Base-by-base conservation (phyloP, 257 asterid genomes). In the Capsicum chinense region DNA sequence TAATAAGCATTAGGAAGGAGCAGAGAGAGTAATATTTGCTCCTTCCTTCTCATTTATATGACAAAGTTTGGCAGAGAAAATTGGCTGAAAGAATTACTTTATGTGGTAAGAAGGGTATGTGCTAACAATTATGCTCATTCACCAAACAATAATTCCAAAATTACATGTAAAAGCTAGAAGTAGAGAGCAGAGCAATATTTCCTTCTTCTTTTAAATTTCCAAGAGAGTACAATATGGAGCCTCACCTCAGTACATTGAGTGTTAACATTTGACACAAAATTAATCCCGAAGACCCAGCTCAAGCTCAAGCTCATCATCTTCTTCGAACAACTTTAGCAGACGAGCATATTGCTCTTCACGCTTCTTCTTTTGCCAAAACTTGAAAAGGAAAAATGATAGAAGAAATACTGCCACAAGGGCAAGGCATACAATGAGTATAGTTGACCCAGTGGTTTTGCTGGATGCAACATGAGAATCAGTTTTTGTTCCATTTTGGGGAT, bases 301-400 rank as follows among this genome's bases (percentile, higher is more conserved):
- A 5, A 95, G 88, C 89, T 95, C 98, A n/a, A 95, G 95, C 89
- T 95, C 97, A 79, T 95, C 98, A 79, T 95, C 98, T 88, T 93
- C 95, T 90, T 95, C 98, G 81, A 95, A 95, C 93, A 95, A 85
- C 92, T 92, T 93, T 79, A 93, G 92, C 83, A 95, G 87, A 81
- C 94, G 98, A 86, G 98, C 97, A 62, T 93, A 93, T 88, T 93
- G 98, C 88, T 93, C 98, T 64, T 95, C 95, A 58, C 97, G 98
- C 85, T 90, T 93, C 90, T 91, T 95, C 93, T 88, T 95, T 87
- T 92, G 97, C 97, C 97, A 95, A 87, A 88, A 84, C 82, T 87
- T 93, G 90, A 90, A 90, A 83, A 95, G 97, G 83, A 91, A 90
- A 88, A 91, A 90, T 21, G 93, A 90, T 66, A 92, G 74, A 73